Base-by-base conservation (phyloP, 805 yeast species). In the Kregervanrija pseudodelftensis region DNA sequence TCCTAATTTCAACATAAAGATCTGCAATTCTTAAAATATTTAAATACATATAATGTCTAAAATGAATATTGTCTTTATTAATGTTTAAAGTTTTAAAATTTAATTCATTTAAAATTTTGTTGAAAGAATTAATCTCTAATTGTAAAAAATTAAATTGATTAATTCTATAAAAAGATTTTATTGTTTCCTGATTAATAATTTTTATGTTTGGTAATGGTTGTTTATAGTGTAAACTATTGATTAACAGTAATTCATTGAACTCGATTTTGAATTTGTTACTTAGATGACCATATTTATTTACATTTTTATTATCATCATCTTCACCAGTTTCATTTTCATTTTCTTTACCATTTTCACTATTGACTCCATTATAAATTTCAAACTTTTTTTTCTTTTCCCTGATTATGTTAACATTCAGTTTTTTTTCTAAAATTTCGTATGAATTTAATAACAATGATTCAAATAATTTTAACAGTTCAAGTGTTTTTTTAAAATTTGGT, bases 21-120 rank as follows among this genome's bases (percentile, higher is more conserved):
- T 77, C 82, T 37, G 79, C 77, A 36, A 74, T 54, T 40, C 77
- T 60, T 33, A 75, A 52, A 4, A 76, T 61, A 43, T 70, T 49
- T 7, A 68, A 47, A 41, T 74, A 63, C 5, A 67, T 52, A 30
- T 67, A 60, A 50, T 77, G 80, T 77, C 82, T 37, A 79, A 77
- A 36, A 74, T 54, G 39, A 76, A 60, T 33, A 75, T 52, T 4
- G 76, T 61, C 43, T 70, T 49, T 8, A 68, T 48, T 41, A 74
- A 63, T 5, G 67, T 52, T 32, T 67, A 60, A 50, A 76, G 80
- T 54, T 8, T 49, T 31, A 12, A 39, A 30, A 45, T 61, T 61
- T 44, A 65, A 49, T 17, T 50, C 49, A 4, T 56, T 56, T 37
- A 74, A 47, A 4, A 63, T 51, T 1, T 44, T 39, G 15, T 62